Evolutionary conservation across 768 basidiomycete genomes (phyloP).

Genomic region (Cystofilobasidium bisporidii): DNA sequence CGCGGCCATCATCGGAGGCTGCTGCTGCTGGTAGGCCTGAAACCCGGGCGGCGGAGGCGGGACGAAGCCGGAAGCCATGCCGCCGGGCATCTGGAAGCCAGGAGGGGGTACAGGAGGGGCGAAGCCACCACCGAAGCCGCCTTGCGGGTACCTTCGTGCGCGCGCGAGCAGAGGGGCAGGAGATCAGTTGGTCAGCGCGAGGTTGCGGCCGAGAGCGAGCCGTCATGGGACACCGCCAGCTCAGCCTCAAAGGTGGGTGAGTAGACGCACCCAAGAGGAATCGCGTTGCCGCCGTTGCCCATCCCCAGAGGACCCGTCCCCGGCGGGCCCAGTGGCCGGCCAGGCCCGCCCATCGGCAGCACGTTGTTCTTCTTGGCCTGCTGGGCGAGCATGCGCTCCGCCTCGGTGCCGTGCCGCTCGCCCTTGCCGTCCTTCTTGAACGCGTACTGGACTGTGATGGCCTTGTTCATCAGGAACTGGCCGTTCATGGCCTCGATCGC

Average conservation of each 20-base stretch:
- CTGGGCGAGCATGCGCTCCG: constrained; percentile 89
- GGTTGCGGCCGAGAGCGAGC: neutral
- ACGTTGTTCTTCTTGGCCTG: constrained; percentile 95
- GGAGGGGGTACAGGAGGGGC: neutral
- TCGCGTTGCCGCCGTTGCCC: constrained; percentile 1
- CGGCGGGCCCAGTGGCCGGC: constrained; percentile 36
- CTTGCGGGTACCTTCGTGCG: neutral
- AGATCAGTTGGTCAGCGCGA: neutral
- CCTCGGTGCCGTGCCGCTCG: constrained; percentile 89
- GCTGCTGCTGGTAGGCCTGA: neutral
- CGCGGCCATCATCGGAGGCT: neutral
- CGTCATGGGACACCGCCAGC: neutral
- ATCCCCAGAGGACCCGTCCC: neutral
- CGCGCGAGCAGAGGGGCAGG: neutral
- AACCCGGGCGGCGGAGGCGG: neutral
- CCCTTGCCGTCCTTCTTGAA: constrained; percentile 99
- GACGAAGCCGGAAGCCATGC: neutral
- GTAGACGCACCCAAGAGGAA: constrained; percentile 4
- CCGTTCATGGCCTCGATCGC: constrained; percentile 95
- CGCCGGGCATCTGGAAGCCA: neutral
- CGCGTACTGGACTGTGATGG: constrained; percentile 92
- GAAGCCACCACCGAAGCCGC: neutral
- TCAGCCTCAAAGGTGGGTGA: neutral
- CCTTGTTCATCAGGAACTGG: constrained; percentile 97
- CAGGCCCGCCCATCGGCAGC: constrained; percentile 53